phyloP scores from a whole-genome alignment of 73 alveolate genomes.

The Tetrahymena thermophila region DNA sequence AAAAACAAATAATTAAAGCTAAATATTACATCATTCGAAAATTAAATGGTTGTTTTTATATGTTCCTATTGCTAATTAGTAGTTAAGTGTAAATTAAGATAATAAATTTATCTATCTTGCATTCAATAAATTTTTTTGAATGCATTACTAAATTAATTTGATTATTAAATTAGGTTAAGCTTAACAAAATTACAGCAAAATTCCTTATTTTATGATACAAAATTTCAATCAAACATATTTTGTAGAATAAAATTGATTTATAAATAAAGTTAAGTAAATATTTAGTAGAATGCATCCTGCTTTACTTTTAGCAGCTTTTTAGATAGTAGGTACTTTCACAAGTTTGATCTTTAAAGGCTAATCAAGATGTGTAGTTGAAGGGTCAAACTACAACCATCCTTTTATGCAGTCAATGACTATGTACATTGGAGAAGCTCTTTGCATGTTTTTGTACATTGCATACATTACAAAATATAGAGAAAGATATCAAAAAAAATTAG shows the following conservation, averaged over 20 bases:
- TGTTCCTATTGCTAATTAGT: no score
- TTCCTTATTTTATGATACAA: no score
- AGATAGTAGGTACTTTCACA: not conserved
- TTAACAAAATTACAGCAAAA: not conserved
- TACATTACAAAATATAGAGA: conserved; percentile 1
- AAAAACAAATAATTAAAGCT: not conserved
- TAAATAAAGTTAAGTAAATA: no score
- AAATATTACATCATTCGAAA: not conserved
- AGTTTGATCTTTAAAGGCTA: conserved; percentile 9
- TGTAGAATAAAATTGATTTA: not conserved
- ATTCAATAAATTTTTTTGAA: no score
- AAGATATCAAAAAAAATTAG: conserved; percentile 11
- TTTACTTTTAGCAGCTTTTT: not conserved
- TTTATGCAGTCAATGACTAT: conserved; percentile 50
- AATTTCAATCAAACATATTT: no score
- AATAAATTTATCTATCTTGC: not conserved
- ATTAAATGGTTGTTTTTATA: no score
- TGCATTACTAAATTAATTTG: not conserved
- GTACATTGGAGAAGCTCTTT: conserved; percentile 61
- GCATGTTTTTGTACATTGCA: conserved; percentile 28
- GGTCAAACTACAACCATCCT: conserved; percentile 56
- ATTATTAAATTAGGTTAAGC: not conserved
- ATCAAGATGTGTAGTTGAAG: conserved; percentile 18
- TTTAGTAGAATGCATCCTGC: not conserved
- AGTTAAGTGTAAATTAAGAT: no score